Percentiles rank a stretch among this genome's conserved stretches.
Evolutionary conservation across 176 grass and related monocot genomes (phyloP).

Genomic region (Lolium multiflorum): DNA sequence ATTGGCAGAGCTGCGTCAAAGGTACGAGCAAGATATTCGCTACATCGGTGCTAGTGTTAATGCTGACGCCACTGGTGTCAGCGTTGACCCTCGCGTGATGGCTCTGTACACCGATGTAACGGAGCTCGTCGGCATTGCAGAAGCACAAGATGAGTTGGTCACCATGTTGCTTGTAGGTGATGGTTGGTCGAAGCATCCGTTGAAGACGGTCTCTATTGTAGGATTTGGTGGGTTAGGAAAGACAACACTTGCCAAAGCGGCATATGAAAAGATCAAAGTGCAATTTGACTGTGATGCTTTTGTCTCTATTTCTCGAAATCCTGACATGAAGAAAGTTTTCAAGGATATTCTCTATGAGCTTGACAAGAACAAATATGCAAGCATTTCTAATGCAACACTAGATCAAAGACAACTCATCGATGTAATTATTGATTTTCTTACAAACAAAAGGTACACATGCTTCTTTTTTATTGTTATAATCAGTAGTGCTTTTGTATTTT

Average conservation of each 20-base stretch:
- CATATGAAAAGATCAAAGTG: background rate
- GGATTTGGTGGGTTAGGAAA: background rate
- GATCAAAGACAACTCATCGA: background rate
- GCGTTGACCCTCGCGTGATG: background rate
- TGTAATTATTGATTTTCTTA: fast-evolving
- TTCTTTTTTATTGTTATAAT: background rate
- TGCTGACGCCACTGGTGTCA: too few species aligned
- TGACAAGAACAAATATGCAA: background rate
- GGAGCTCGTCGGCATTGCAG: background rate
- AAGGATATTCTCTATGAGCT: background rate
- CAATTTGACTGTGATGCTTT: background rate
- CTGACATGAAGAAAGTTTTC: background rate
- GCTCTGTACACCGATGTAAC: background rate
- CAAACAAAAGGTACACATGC: background rate
- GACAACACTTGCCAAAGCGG: background rate
- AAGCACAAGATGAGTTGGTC: background rate
- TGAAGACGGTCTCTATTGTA: background rate
- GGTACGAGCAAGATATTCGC: background rate
- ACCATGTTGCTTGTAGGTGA: background rate
- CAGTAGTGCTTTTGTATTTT: too few species aligned
- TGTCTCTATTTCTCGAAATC: background rate
- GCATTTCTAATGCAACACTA: background rate
- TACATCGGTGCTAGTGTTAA: fast-evolving
- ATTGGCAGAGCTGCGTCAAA: background rate
- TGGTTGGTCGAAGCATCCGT: background rate